A percentile compares a stretch with the other conserved stretches of the same genome.
phyloP scores from a whole-genome alignment of 176 grass and related monocot genomes.

The Ampelocalamus luodianensis region DNA sequence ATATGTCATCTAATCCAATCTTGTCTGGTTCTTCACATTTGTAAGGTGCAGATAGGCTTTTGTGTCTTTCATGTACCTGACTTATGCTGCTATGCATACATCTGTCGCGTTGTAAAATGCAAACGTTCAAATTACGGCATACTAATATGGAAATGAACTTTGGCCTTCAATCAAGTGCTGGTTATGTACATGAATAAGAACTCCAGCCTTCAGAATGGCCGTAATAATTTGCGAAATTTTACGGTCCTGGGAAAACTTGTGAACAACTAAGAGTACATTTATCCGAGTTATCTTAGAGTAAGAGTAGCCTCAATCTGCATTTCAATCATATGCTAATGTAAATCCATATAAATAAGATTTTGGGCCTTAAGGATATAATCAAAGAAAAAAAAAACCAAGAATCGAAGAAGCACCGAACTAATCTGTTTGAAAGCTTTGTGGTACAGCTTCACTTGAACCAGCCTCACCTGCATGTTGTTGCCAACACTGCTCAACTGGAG shows the following conservation, averaged over 20 bases:
- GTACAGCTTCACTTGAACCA: background rate
- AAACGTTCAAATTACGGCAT: background rate
- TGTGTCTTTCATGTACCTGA: slow-evolving; percentile 23
- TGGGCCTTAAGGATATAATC: background rate
- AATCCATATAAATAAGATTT: background rate
- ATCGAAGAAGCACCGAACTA: background rate
- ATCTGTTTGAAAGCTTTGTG: background rate
- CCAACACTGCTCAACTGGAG: background rate
- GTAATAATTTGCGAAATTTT: background rate
- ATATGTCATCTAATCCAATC: slow-evolving; percentile 36
- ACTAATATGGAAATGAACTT: background rate
- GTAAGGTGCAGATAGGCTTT: slow-evolving; percentile 23
- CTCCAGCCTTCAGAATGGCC: background rate
- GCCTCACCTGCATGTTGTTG: background rate
- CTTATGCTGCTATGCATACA: background rate
- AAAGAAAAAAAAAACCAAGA: background rate
- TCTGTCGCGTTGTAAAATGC: background rate
- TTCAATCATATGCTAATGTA: background rate
- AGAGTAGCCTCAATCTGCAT: background rate
- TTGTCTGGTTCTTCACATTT: slow-evolving; percentile 41
- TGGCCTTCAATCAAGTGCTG: background rate
- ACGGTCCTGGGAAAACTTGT: background rate
- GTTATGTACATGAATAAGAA: background rate
- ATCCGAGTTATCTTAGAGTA: background rate
- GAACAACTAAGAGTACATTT: background rate